A percentile compares a stretch with the other conserved stretches of the same genome.
phyloP scores from a whole-genome alignment of 495 filamentous ascomycete species.

The Talaromyces nanjingensis region DNA sequence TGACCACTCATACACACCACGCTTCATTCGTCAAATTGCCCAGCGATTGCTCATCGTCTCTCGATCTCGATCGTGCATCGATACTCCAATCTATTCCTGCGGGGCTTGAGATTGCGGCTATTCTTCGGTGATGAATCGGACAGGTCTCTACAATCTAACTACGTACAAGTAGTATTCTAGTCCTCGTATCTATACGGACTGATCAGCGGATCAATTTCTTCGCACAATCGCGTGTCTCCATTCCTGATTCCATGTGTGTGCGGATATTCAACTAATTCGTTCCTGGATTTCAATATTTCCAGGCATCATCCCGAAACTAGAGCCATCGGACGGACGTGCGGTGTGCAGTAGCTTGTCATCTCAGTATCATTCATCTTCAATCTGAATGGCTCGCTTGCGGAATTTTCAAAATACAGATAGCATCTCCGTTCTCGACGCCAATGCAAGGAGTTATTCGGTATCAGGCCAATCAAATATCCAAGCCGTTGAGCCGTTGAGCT shows the following conservation, averaged over 20 bases:
- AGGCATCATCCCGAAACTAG: background rate
- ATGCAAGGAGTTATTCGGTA: background rate
- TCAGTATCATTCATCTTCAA: background rate
- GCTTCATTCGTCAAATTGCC: background rate
- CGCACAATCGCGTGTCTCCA: background rate
- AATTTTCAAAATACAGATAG: background rate
- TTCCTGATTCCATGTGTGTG: background rate
- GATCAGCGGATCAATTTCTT: background rate
- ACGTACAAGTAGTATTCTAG: background rate
- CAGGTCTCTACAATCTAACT: background rate
- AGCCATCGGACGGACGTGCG: background rate
- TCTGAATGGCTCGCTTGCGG: background rate
- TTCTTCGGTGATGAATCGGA: background rate
- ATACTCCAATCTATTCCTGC: background rate
- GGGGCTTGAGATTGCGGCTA: background rate
- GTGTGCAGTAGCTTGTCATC: background rate
- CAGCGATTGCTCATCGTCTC: background rate
- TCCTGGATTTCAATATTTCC: background rate
- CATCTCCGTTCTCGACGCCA: background rate
- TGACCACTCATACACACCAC: background rate
- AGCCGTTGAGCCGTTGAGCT: conserved; percentile 4
- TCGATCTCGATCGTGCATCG: background rate
- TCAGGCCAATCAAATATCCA: background rate
- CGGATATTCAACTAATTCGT: background rate
- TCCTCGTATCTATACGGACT: background rate